Base-by-base conservation (phyloP, 2,329 filamentous ascomycete genomes). In the Colletotrichum filicis region DNA sequence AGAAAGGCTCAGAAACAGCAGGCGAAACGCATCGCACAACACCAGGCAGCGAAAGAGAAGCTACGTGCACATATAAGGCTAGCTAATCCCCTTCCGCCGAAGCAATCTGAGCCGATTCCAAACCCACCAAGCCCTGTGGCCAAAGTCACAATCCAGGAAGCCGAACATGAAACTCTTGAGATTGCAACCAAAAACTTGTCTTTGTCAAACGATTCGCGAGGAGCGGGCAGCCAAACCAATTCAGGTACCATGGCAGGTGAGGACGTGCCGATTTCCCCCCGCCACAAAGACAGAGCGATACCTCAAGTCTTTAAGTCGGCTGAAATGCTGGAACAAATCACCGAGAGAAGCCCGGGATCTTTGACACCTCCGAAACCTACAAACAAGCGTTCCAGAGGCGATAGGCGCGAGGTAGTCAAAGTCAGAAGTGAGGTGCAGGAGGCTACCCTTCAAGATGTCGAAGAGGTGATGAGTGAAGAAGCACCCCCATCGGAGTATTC, bases 1-100 rank as follows among this genome's bases (percentile, higher is more conserved):
- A 80, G 82, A 55, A 84, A 82, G 66, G 73, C 74, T 1, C 73
- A 79, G 42, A 78, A 75, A 19, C 76, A 61, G 28, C 66, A 69
- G 4, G 61, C 75, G 80, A 77, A 84, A 78, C 61, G 82, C 76
- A 79, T 82, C 75, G 77, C 81, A 58, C 79, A 81, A 79, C 77
- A 83, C 76, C 79, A 85, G 80, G 79, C 79, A 1, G 77, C 79
- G 46, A 79, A 79, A 3, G 82, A 79, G 74, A 79, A 77, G 35
- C 63, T 68, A 5, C 62, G 53, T 12, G 42, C 55, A n/a, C 22
- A n/a, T 26, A 46, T 26, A 28, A 35, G 24, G 22, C 16, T 22
- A 28, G 11, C 4, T 35, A 19, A 30, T 22, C 19, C 42, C 16
- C n/a, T 22, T 5, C 46, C 30, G 14, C 26, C 56, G n/a, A 52